Conservation (phyloP, 257 asterid species). For the Catharanthus roseus region DNA sequence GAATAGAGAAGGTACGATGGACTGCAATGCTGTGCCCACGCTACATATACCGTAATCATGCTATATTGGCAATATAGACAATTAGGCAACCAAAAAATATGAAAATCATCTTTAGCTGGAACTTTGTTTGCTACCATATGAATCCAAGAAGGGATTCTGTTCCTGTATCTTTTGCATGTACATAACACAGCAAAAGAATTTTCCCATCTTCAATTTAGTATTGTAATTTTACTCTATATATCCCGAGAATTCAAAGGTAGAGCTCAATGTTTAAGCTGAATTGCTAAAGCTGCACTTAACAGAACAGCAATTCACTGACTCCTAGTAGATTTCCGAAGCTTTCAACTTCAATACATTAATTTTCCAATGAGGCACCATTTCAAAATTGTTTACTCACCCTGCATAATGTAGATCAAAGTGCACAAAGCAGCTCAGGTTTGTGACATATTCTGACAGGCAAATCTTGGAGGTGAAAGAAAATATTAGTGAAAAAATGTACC, state of each 20-base stretch:
- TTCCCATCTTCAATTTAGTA: background rate
- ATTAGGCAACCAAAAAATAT: background rate
- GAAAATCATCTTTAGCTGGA: background rate
- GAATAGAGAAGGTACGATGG: background rate
- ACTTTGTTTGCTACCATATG: background rate
- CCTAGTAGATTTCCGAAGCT: background rate
- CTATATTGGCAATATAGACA: background rate
- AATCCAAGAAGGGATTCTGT: background rate
- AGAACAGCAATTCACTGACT: background rate
- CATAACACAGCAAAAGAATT: background rate
- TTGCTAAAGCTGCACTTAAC: background rate
- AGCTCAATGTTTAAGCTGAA: background rate
- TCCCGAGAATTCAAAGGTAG: background rate
- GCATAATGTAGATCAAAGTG: background rate
- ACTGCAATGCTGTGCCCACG: background rate
- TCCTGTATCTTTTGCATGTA: background rate
- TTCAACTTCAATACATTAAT: background rate
- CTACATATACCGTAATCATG: background rate
- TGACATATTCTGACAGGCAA: background rate
- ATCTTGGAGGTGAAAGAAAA: constrained; percentile 1
- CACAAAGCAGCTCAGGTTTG: background rate
- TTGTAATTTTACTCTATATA: background rate
- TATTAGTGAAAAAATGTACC: background rate
- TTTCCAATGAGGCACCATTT: background rate
- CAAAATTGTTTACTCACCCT: background rate